A percentile compares a stretch with the other conserved stretches of the same genome.
Conservation (phyloP, 2,329 filamentous ascomycete genomes). For the Verticillium albo-atrum region DNA sequence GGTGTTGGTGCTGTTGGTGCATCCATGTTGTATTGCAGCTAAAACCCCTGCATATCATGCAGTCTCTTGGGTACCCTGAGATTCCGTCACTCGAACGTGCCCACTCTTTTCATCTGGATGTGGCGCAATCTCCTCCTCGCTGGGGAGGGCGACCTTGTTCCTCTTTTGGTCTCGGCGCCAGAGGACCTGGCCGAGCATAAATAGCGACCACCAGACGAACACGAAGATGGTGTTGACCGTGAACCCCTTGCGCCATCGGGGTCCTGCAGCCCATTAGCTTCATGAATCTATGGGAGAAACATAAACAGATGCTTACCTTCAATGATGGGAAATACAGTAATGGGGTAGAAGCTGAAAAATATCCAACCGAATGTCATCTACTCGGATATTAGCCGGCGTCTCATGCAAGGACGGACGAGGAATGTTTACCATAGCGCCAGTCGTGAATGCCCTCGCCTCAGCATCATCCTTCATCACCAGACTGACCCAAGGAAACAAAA, state of each 20-base stretch:
- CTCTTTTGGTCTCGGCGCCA: conserved; percentile 3
- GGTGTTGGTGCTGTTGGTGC: neutral
- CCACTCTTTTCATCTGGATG: neutral
- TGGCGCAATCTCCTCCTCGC: neutral
- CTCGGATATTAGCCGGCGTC: neutral
- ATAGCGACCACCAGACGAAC: conserved; percentile 2
- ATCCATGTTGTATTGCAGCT: neutral
- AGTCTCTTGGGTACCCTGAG: too few relatives aligned
- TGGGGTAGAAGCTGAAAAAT: conserved; percentile 13
- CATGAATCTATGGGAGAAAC: neutral
- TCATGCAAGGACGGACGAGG: neutral
- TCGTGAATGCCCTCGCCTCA: conserved; percentile 12
- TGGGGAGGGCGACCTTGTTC: neutral
- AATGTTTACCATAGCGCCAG: conserved; percentile 9
- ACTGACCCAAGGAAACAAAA: conserved; percentile 13
- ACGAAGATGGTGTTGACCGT: conserved; percentile 11
- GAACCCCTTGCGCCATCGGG: conserved; percentile 11
- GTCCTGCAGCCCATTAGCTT: neutral
- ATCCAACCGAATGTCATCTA: conserved; percentile 10
- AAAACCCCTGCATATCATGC: neutral
- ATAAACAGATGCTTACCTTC: neutral
- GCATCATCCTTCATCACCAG: conserved; percentile 12
- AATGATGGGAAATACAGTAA: conserved; percentile 10
- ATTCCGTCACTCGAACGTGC: neutral
- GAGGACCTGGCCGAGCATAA: conserved; percentile 3